Conservation (phyloP, 208 protist genomes). For the Trypanosoma scelopori region DNA sequence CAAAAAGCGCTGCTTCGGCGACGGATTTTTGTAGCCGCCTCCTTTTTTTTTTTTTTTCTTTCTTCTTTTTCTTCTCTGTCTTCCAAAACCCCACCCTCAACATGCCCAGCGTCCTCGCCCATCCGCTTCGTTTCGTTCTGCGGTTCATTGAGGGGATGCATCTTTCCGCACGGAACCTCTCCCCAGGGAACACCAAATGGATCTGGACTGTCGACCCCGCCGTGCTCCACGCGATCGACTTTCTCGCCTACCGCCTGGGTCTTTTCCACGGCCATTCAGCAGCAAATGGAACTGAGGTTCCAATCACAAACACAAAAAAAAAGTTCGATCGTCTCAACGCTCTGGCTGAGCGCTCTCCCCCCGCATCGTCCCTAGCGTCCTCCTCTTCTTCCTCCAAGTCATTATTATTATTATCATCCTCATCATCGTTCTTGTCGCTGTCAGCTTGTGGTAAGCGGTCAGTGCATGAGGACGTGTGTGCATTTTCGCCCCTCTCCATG, state of each 20-base stretch:
- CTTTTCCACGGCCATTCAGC: slow-evolving; percentile 15
- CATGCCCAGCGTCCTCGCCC: background rate
- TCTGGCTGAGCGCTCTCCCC: slow-evolving; percentile 11
- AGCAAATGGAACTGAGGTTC: background rate
- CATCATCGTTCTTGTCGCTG: background rate
- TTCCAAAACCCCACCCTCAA: background rate
- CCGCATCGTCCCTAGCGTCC: background rate
- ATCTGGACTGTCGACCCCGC: slow-evolving; percentile 23
- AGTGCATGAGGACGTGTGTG: slow-evolving; percentile 3
- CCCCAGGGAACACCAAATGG: slow-evolving; percentile 5
- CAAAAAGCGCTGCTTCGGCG: too few relatives aligned
- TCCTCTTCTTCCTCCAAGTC: too few relatives aligned
- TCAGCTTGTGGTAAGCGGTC: background rate
- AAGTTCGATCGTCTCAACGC: slow-evolving; percentile 13
- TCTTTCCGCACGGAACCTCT: background rate
- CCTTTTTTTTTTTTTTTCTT: slow-evolving; percentile 10
- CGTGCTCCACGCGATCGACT: slow-evolving; percentile 28
- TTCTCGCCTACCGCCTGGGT: slow-evolving; percentile 31
- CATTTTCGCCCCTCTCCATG: slow-evolving; percentile 30
- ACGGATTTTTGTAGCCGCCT: background rate
- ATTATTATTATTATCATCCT: background rate
- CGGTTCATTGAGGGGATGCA: slow-evolving; percentile 8
- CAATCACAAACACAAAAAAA: background rate
- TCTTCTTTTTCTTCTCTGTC: slow-evolving; percentile 4
- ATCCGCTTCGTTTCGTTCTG: background rate